Evolutionary conservation across 2,329 filamentous ascomycete genomes (phyloP).

Genomic region (Zopfia rhizophila): DNA sequence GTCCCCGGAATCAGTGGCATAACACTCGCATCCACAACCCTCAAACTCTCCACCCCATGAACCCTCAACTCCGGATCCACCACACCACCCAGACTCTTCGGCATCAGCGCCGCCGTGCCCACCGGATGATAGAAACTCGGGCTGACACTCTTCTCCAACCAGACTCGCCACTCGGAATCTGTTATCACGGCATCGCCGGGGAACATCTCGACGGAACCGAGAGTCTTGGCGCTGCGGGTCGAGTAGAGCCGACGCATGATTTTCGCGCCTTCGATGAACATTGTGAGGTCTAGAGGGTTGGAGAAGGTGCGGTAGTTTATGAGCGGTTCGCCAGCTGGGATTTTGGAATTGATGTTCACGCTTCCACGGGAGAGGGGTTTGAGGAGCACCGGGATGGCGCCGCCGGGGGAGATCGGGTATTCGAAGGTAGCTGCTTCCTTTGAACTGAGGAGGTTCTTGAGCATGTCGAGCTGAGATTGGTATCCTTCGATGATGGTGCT

Average conservation of each 20-base stretch:
- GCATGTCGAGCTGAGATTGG: constrained; percentile 24
- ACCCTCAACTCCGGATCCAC: constrained; percentile 34
- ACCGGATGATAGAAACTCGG: constrained; percentile 31
- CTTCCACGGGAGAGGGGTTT: constrained; percentile 29
- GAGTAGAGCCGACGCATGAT: constrained; percentile 18
- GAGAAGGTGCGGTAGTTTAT: constrained; percentile 28
- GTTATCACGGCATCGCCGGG: constrained; percentile 23
- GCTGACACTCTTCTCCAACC: constrained; percentile 18
- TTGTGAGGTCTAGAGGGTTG: constrained; percentile 28
- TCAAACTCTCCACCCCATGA: constrained; percentile 30
- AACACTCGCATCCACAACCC: constrained; percentile 32
- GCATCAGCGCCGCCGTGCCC: constrained; percentile 29
- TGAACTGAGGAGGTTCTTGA: constrained; percentile 42
- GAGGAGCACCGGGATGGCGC: constrained; percentile 19
- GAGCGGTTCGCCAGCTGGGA: constrained; percentile 29
- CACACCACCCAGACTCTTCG: constrained; percentile 31
- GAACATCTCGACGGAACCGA: constrained; percentile 23
- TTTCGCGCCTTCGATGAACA: constrained; percentile 17
- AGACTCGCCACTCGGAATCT: constrained; percentile 19
- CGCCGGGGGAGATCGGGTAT: constrained; percentile 16
- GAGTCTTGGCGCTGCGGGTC: constrained; percentile 13
- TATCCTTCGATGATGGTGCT: constrained; percentile 31
- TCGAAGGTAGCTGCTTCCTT: constrained; percentile 28
- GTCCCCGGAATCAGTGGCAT: constrained; percentile 28
- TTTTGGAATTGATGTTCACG: constrained; percentile 33